Conservation (phyloP, 768 basidiomycete species). For the Obba rivulosa region DNA sequence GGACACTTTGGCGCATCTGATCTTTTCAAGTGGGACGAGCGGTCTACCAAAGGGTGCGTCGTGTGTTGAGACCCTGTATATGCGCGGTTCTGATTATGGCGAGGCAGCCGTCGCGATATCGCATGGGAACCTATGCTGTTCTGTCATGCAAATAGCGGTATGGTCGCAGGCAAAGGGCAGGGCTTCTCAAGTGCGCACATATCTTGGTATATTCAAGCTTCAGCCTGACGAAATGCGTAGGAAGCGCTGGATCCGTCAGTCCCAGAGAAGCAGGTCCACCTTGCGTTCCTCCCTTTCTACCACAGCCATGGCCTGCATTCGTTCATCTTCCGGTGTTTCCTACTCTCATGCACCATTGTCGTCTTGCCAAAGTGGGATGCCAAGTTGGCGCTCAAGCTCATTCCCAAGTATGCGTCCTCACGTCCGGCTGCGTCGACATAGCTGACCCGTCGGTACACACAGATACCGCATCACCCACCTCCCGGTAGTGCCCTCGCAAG, state of each 20-base stretch:
- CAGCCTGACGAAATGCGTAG: no score
- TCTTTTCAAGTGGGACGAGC: constrained; percentile 76
- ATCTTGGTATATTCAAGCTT: no score
- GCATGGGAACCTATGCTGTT: constrained; percentile 16
- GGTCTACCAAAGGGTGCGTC: constrained; percentile 65
- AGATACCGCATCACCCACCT: constrained; percentile 54
- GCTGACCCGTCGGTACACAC: no score
- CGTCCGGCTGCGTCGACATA: neutral
- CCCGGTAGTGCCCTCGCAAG: constrained; percentile 53
- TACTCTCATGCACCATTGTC: constrained; percentile 42
- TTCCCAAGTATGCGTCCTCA: constrained; percentile 46
- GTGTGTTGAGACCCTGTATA: neutral
- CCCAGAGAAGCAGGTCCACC: constrained; percentile 28
- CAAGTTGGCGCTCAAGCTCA: constrained; percentile 41
- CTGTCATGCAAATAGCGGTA: constrained; percentile 10
- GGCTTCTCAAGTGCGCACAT: no score
- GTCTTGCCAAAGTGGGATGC: constrained; percentile 60
- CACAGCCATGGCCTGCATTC: constrained; percentile 61
- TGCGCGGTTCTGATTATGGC: neutral
- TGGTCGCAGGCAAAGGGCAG: neutral
- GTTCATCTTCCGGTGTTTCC: constrained; percentile 43
- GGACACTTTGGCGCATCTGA: constrained; percentile 61
- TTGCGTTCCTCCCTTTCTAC: constrained; percentile 64
- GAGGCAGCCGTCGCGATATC: constrained; percentile 24
- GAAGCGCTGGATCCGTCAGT: constrained; percentile 8